phyloP scores from a whole-genome alignment of 257 asterid genomes.

The Nicotiana knightiana region DNA sequence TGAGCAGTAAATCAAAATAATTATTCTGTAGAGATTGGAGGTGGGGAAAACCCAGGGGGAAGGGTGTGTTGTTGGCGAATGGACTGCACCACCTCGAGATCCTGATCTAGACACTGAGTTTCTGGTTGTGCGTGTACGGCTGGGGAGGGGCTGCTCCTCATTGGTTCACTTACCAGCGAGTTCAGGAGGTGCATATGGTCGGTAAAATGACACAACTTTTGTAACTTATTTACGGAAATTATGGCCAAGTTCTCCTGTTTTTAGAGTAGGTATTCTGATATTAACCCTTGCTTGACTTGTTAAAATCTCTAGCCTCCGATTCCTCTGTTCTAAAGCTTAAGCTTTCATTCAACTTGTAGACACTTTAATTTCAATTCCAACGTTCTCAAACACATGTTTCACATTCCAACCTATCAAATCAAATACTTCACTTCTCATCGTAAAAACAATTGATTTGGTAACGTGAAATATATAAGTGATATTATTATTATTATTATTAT shows the following conservation, averaged over 20 bases:
- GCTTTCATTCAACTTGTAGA: neutral
- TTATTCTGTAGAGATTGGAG: neutral
- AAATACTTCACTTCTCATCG: neutral
- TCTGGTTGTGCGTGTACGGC: neutral
- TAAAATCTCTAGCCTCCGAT: neutral
- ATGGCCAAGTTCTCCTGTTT: neutral
- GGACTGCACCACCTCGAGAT: neutral
- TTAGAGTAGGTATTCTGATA: neutral
- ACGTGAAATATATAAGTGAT: neutral
- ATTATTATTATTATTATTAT: neutral
- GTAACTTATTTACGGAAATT: neutral
- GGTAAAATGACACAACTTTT: neutral
- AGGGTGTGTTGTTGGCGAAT: neutral
- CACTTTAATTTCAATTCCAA: neutral
- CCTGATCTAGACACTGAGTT: neutral
- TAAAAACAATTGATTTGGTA: neutral
- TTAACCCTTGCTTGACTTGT: neutral
- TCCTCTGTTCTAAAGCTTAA: neutral
- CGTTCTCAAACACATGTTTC: neutral
- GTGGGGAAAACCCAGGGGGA: neutral
- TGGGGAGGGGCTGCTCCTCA: neutral
- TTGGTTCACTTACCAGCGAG: neutral
- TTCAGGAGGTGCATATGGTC: neutral
- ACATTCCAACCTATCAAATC: neutral
- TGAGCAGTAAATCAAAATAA: neutral